Percentiles rank a stretch among this genome's conserved stretches.
phyloP scores from a whole-genome alignment of 2,329 filamentous ascomycete genomes.

The Anthostomella pinea region DNA sequence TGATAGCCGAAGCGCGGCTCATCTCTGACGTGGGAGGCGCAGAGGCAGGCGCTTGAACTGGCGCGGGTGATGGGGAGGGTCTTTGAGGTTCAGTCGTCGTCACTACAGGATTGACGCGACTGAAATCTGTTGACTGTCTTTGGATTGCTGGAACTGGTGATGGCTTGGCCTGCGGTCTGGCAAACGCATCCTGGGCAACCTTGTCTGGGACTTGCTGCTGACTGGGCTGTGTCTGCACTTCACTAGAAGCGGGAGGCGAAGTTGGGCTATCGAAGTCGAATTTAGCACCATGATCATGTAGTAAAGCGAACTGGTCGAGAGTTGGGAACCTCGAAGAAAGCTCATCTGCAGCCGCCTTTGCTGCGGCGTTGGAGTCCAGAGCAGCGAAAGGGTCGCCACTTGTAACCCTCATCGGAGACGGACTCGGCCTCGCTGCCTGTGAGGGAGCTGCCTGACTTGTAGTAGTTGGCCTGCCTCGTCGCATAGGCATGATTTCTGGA shows the following conservation, averaged over 20 bases:
- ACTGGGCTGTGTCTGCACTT: conserved; percentile 52
- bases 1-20: conserved; percentile 62
- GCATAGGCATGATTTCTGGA: conserved; percentile 91
- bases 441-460: conserved; percentile 36
- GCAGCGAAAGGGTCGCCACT: conserved; percentile 85
- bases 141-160: conserved; percentile 28
- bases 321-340: conserved; percentile 83
- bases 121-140: conserved; percentile 31
- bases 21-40: conserved; percentile 44
- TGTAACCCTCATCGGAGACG: conserved; percentile 67
- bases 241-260: conserved; percentile 35
- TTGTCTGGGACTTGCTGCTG: conserved; percentile 71
- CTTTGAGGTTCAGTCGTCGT: conserved; percentile 21
- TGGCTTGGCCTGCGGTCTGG: conserved; percentile 36
- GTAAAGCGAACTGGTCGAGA: conserved; percentile 85
- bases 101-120: conserved; percentile 28
- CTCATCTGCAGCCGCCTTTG: conserved; percentile 65
- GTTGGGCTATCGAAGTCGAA: conserved; percentile 75
- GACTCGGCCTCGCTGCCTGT: conserved; percentile 53
- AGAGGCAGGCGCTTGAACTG: conserved; percentile 35
- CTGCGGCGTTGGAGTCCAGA: conserved; percentile 65
- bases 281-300: conserved; percentile 79
- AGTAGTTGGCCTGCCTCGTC: conserved; percentile 70
- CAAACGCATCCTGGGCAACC: conserved; percentile 82
- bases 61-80: conserved; percentile 31